Percentiles rank a stretch among this genome's conserved stretches.
Evolutionary conservation across 768 basidiomycete genomes (phyloP).

Genomic region (Pisolithus sp.): DNA sequence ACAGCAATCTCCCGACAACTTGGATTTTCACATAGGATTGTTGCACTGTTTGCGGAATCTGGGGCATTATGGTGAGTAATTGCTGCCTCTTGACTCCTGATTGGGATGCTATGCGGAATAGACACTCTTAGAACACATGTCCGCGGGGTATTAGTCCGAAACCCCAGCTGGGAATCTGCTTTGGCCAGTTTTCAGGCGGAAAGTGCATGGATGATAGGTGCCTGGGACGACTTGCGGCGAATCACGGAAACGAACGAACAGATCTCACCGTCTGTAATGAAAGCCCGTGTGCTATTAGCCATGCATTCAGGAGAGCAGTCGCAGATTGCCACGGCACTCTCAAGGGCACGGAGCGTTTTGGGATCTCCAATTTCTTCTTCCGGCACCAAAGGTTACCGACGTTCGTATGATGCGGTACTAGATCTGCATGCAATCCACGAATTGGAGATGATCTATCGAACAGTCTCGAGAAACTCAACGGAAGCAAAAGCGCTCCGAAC

Average conservation of each 20-base stretch:
- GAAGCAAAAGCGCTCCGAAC: constrained; percentile 33
- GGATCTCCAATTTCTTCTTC: constrained; percentile 80
- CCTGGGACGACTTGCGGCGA: constrained; percentile 77
- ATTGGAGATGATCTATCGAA: constrained; percentile 58
- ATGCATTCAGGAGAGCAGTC: constrained; percentile 53
- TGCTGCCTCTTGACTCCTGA: neutral
- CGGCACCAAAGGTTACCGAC: constrained; percentile 73
- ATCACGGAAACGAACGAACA: constrained; percentile 47
- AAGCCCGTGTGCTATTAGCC: constrained; percentile 76
- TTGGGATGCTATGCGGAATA: constrained; percentile 24
- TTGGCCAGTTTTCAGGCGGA: constrained; percentile 85
- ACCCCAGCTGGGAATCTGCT: constrained; percentile 74
- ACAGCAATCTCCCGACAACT: constrained; percentile 84
- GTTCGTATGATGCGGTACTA: constrained; percentile 81
- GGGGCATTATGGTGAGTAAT: constrained; percentile 87
- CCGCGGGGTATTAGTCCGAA: constrained; percentile 76
- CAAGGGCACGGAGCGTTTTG: constrained; percentile 61
- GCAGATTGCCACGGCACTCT: constrained; percentile 44
- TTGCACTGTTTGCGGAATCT: constrained; percentile 87
- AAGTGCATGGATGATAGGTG: constrained; percentile 93
- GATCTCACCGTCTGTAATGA: constrained; percentile 56
- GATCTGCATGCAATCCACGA: constrained; percentile 85
- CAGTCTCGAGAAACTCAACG: constrained; percentile 33
- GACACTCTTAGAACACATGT: constrained; percentile 96
- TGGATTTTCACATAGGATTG: constrained; percentile 84